Percentiles rank a stretch among this genome's conserved stretches.
Evolutionary conservation across 345 rosid species (phyloP).

Genomic region (Populus alba): DNA sequence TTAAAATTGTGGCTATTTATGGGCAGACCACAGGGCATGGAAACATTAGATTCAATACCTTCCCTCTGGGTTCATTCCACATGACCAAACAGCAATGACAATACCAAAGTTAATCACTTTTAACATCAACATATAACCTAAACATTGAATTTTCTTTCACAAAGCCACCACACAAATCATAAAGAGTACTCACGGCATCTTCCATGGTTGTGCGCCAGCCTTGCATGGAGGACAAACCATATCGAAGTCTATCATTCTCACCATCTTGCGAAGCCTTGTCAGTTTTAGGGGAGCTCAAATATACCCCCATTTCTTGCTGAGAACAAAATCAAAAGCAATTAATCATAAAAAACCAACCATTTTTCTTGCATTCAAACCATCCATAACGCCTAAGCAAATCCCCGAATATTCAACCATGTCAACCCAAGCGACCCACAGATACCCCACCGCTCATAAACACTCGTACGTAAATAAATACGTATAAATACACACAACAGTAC

Average conservation of each 20-base stretch:
- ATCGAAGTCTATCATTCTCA: conserved; percentile 66
- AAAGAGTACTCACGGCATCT: conserved; percentile 78
- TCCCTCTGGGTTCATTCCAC: not conserved
- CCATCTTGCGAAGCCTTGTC: conserved; percentile 89
- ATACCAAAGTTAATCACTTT: not conserved
- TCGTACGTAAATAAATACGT: not conserved
- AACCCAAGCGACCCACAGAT: not conserved
- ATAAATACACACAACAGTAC: not conserved
- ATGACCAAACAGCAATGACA: not conserved
- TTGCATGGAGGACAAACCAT: conserved; percentile 96
- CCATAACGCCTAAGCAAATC: not conserved
- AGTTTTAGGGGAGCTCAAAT: conserved; percentile 87
- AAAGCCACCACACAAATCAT: not conserved
- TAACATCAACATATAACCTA: not conserved
- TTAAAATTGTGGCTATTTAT: not conserved
- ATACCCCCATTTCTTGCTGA: conserved; percentile 68
- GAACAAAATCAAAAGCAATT: not conserved
- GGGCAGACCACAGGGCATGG: not conserved
- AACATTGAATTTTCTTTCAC: not conserved
- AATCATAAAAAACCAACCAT: not conserved
- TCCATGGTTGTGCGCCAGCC: conserved; percentile 99
- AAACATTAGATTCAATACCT: not conserved
- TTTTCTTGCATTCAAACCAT: not conserved
- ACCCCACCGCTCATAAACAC: not conserved
- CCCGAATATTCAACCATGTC: not conserved